Percentiles rank a stretch among this genome's conserved stretches.
phyloP scores from a whole-genome alignment of 148 eudicot genomes.

The Cornus florida region DNA sequence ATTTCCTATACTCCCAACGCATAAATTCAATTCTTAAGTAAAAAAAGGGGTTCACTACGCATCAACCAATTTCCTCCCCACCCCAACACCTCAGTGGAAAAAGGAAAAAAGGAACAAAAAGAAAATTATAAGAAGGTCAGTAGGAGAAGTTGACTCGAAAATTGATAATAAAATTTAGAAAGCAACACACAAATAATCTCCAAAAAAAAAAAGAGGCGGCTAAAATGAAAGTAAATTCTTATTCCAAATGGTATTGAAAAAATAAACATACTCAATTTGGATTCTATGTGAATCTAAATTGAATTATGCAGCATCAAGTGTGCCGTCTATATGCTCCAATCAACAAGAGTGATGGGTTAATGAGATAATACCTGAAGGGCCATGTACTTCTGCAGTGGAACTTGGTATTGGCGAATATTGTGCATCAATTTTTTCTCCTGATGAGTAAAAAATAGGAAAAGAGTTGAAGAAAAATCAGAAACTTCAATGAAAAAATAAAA shows the following conservation, averaged over 20 bases:
- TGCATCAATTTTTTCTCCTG: constrained; percentile 85
- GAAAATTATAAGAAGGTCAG: no score
- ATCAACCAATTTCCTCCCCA: neutral
- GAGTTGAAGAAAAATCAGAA: neutral
- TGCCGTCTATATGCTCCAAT: neutral
- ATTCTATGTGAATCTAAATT: neutral
- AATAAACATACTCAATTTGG: neutral
- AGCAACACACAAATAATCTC: no score
- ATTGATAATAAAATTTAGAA: no score
- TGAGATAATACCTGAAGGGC: constrained; percentile 65
- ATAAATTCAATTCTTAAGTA: neutral
- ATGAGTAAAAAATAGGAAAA: neutral
- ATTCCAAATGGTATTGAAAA: no score
- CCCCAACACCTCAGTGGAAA: neutral
- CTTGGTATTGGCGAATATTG: constrained; percentile 72
- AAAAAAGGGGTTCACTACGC: neutral
- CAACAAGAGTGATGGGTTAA: neutral
- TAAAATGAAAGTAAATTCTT: no score
- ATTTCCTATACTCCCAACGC: neutral
- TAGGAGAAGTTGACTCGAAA: no score
- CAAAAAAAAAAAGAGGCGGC: no score
- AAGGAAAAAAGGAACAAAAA: no score
- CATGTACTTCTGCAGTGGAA: constrained; percentile 84
- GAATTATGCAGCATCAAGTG: neutral
- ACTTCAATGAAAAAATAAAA: neutral